Evolutionary conservation across 257 asterid genomes (phyloP).

Genomic region (Solanum peruvianum): DNA sequence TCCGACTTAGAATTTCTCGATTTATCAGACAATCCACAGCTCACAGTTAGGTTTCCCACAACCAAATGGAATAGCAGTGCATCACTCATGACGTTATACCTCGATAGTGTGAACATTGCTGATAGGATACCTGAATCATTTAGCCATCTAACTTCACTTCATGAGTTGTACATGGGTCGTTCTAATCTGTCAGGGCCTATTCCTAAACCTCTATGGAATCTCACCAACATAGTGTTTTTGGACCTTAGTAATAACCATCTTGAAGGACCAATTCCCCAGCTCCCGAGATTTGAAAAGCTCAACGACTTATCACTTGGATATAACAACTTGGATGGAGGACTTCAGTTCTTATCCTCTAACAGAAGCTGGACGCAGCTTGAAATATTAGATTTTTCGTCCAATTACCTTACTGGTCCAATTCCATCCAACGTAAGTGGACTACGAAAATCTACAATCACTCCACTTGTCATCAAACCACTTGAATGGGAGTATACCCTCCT

Average conservation of each 20-base stretch:
- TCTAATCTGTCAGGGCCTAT: too few relatives aligned
- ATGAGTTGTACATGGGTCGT: neutral
- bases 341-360: neutral
- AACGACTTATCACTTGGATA: accelerated
- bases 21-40: accelerated
- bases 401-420: neutral
- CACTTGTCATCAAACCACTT: accelerated
- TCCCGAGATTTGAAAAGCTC: neutral
- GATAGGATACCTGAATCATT: slow-evolving; percentile 1
- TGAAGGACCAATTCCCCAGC: neutral
- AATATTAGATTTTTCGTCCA: accelerated
- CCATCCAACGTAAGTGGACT: neutral
- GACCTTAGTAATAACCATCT: neutral
- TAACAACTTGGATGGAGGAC: neutral
- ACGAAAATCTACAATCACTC: accelerated
- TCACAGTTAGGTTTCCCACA: too few relatives aligned
- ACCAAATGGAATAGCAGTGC: neutral
- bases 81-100: neutral
- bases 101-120: neutral
- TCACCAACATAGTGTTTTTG: too few relatives aligned
- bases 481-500: neutral
- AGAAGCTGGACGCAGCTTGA: neutral
- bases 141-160: neutral
- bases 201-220: too few relatives aligned
- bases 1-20: accelerated